These are phyloP conservation scores for Theileria luwenshuni DNA, from an alignment of 169 alveolate genomes.

Conservation along the genomic window DNA sequence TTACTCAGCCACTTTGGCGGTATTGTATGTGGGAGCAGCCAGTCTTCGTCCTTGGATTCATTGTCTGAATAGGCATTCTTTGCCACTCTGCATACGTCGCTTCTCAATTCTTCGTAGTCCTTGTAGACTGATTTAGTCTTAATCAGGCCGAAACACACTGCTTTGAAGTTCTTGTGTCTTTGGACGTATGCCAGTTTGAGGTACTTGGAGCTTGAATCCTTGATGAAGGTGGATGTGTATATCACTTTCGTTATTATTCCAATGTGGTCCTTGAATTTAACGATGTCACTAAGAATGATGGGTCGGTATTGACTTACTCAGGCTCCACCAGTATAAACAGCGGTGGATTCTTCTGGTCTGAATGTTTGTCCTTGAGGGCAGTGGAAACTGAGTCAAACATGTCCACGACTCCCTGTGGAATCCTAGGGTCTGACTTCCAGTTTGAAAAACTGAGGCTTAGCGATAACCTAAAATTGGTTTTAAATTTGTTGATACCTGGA, in stretches of 20 bases:
- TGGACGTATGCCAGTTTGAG: constrained; percentile 57
- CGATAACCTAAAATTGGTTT: constrained; percentile 37
- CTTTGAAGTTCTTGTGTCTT: constrained; percentile 41
- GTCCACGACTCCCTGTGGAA: constrained; percentile 72
- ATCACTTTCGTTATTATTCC: constrained; percentile 73
- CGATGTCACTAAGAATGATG: constrained; percentile 55
- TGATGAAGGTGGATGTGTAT: constrained; percentile 72
- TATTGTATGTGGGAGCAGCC: constrained; percentile 61
- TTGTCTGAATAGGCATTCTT: constrained; percentile 19
- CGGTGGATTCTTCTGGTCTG: constrained; percentile 18
- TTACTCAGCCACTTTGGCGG: constrained; percentile 65
- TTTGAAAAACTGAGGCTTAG: constrained; percentile 52
- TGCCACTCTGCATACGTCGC: constrained; percentile 32
- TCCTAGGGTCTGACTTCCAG: constrained; percentile 76
- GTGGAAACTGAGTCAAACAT: constrained; percentile 74
- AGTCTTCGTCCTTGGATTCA: constrained; percentile 53
- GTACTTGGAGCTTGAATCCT: constrained; percentile 64
- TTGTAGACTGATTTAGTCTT: constrained; percentile 19
- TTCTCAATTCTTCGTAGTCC: constrained; percentile 41
- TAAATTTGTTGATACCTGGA: constrained; percentile 62
- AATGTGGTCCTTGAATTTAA: constrained; percentile 77
- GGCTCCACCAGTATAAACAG: constrained; percentile 56
- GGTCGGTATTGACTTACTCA: constrained; percentile 21
- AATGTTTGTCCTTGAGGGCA: constrained; percentile 58
- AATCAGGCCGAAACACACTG: constrained; percentile 43